A percentile compares a stretch with the other conserved stretches of the same genome.
phyloP scores from a whole-genome alignment of 768 basidiomycete genomes.

The Rhodotorula babjevae region DNA sequence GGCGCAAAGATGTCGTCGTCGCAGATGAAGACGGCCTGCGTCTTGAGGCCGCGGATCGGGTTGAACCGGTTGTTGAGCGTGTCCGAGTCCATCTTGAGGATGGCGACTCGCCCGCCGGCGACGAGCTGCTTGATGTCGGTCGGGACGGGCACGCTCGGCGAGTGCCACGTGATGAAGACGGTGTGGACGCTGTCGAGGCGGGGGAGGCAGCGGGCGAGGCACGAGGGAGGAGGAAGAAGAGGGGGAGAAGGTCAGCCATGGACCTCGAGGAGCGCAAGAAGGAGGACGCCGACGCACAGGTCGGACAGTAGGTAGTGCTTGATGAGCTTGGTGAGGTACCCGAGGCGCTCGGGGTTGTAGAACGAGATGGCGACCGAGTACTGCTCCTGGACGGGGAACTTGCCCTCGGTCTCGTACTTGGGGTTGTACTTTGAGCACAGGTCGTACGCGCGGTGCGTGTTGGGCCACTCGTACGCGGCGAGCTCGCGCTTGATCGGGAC shows the following conservation, averaged over 20 bases:
- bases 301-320: background rate
- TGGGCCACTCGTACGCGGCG: background rate
- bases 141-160: background rate
- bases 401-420: background rate
- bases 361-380: constrained; percentile 3
- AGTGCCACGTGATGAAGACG: constrained; percentile 1
- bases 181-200: background rate
- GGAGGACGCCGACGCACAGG: background rate
- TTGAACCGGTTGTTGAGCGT: constrained; percentile 6
- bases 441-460: background rate
- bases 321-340: background rate
- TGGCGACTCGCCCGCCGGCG: background rate
- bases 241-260: no score
- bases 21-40: constrained; percentile 4
- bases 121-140: background rate
- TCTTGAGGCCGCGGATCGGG: constrained; percentile 1
- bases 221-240: no score
- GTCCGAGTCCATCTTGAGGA: background rate
- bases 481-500: background rate
- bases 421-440: background rate
- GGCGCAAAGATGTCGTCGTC: constrained; percentile 4
- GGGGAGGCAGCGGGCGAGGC: no score
- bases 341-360: constrained; percentile 1
- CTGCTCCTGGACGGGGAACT: background rate
- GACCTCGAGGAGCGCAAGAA: no score